Base-by-base conservation (phyloP, 495 filamentous ascomycete genomes). In the Cudoniella acicularis region DNA sequence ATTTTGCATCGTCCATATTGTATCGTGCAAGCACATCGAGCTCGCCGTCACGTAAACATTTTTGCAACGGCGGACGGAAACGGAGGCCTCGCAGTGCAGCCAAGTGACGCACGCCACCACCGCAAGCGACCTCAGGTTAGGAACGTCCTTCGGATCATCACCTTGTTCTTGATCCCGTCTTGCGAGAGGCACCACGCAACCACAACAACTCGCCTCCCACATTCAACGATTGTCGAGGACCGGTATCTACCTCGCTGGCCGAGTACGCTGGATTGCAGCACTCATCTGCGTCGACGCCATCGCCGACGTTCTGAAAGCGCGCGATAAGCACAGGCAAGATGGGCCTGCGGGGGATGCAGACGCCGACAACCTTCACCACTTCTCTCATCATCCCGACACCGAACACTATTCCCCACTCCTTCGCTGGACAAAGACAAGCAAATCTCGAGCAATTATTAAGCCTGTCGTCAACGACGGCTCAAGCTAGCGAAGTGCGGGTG, bases 311-410 rank as follows among this genome's bases (percentile, higher is more conserved):
- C 30, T 36, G 4, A 17, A 4, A 49, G 45, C 50, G 23, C 30
- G 49, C 54, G 49, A 56, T 53, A 59, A 54, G 58, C 23, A 20
- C n/a, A 21, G 45, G 9, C 58, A 56, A 20, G 26, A 66, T 66
- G 45, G 56, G 56, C 43, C 21, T 62, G 56, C 52, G 64, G 56
- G 60, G 52, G 49, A 2, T 10, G 11, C 21, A 10, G 22, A 48
- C 21, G 42, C 56, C 26, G 17, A 57, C 64, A 42, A 60, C 57
- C 11, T 54, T 67, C 61, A 52, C 54, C 10, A 64, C 60, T 3
- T 56, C 61, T 16, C 23, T 52, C 45, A 23, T 36, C 16, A 20
- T 50, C 43, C 11, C 58, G 21, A 21, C 46, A 10, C 50, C 49
- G 21, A 56, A 40, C 13, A 13, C 45, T 36, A 9, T 13, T 50